Percentiles rank a stretch among this genome's conserved stretches.
Evolutionary conservation across 371 early-diverging fungal genomes (phyloP).

Genomic region (Fennellomyces sp.): DNA sequence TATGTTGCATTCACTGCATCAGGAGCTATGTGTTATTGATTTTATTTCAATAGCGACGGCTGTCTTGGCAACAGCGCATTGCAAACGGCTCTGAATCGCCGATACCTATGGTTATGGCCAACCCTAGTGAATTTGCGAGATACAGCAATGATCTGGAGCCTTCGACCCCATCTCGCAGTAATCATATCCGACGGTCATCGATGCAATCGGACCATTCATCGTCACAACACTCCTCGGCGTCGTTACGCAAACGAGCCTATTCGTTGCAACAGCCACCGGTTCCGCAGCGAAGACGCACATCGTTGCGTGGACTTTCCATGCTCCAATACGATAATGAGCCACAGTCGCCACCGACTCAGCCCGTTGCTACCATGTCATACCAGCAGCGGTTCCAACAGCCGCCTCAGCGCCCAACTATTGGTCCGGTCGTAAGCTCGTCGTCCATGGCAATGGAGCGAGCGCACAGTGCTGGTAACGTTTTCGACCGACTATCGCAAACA

Average conservation of each 20-base stretch:
- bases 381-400: conserved; percentile 16
- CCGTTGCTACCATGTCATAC: conserved; percentile 19
- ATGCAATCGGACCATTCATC: conserved; percentile 41
- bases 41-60: background rate
- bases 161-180: conserved; percentile 44
- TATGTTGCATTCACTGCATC: background rate
- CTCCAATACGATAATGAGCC: conserved; percentile 6
- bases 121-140: conserved; percentile 32
- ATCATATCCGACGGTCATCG: conserved; percentile 46
- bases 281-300: conserved; percentile 22
- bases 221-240: conserved; percentile 19
- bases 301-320: conserved; percentile 25
- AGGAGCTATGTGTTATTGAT: background rate
- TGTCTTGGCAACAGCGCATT: conserved; percentile 26
- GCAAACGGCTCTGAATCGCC: conserved; percentile 25
- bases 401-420: conserved; percentile 12
- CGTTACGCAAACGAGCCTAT: conserved; percentile 26
- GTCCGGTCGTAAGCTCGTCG: conserved; percentile 17
- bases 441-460: conserved; percentile 34
- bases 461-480: conserved; percentile 33
- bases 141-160: conserved; percentile 45
- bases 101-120: conserved; percentile 18
- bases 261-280: conserved; percentile 26
- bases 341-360: background rate
- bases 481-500: conserved; percentile 51